These are phyloP conservation scores for Aspergillus biplanus DNA, from an alignment of 495 filamentous ascomycete genomes.

Conservation along the genomic window DNA sequence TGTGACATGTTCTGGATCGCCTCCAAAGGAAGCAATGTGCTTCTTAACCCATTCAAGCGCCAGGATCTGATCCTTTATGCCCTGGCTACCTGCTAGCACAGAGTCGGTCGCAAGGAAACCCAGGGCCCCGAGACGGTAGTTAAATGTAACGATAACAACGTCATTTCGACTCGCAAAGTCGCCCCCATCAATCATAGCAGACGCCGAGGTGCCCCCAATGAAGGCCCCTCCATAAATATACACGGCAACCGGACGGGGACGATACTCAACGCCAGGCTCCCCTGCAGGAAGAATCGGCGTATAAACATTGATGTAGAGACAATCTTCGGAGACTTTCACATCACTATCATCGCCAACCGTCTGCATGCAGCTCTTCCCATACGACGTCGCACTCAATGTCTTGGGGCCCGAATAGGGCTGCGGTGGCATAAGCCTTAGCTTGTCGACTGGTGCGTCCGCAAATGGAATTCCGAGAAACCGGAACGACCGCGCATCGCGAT, in stretches of 20 bases:
- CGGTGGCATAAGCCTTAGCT: slow-evolving; percentile 49
- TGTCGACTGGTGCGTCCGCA: slow-evolving; percentile 44
- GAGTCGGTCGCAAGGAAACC: slow-evolving; percentile 43
- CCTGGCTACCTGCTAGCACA: slow-evolving; percentile 41
- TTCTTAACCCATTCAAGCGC: slow-evolving; percentile 55
- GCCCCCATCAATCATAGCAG: slow-evolving; percentile 45
- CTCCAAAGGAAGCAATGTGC: slow-evolving; percentile 55
- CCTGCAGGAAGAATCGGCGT: slow-evolving; percentile 30
- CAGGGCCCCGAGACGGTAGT: slow-evolving; percentile 48
- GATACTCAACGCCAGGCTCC: background rate
- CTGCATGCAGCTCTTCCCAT: slow-evolving; percentile 51
- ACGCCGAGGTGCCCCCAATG: slow-evolving; percentile 40
- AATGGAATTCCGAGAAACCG: slow-evolving; percentile 57
- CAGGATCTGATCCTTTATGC: slow-evolving; percentile 42
- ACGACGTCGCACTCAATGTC: slow-evolving; percentile 43
- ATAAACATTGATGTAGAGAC: slow-evolving; percentile 45
- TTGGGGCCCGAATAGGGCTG: slow-evolving; percentile 43
- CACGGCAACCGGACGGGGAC: slow-evolving; percentile 38
- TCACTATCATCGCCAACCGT: slow-evolving; percentile 17
- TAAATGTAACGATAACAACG: slow-evolving; percentile 52
- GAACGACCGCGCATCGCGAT: slow-evolving; percentile 56
- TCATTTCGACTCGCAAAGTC: slow-evolving; percentile 51
- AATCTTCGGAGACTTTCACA: slow-evolving; percentile 45
- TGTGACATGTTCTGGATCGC: slow-evolving; percentile 52
- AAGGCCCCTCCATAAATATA: slow-evolving; percentile 53